Evolutionary conservation across 1,284 basidiomycete genomes (phyloP), one percentile per base, ranked within the genome.

Genomic region (Grifola frondosa): DNA sequence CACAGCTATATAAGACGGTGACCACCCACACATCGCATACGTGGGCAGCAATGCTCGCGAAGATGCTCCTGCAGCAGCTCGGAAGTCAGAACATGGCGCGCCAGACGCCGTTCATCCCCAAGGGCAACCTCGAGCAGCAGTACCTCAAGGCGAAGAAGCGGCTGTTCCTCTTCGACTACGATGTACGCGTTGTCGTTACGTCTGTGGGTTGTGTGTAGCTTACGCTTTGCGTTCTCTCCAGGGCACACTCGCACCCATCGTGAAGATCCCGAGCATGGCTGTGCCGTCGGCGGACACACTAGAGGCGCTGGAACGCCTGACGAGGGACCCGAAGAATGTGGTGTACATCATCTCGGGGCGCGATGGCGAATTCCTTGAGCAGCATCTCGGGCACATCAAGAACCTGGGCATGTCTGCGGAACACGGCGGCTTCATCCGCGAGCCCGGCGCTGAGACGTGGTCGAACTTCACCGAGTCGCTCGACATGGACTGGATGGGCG

Each of bases 321-420:
- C 84, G 2, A 70, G 75, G 10, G 95, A 99, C 65, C 86, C 90
- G 33, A 75, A 75, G 57, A 99, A 99, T 65, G 60, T 97, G 30
- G 91, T 98, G 44, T 99, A 93, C 73, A 92, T 99, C 65, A 97
- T 99, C 63, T 97, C 93, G 0, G 96, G 96, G 4, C 88, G 97
- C n/a, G 96, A 99, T 62, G 84, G 86, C 42, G 85, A 73, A 37
- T 99, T 99, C 78, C 74, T 99, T 21, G 86, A 92, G 60, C 81
- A 90, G 62, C 93, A 98, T 61, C 79, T 98, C 21, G 95, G 95
- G 5, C 86, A 93, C 62, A 75, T 99, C 44, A 67, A 71, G 50
- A 76, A 80, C 36, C 75, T 99, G 4, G 96, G 96, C 15, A 88
- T 99, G 76, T 90, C 85, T 11, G 96, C 97, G 17, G 96, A 99